Evolutionary conservation across 306 rosid genomes (phyloP).

Genomic region (Vigna mungo): DNA sequence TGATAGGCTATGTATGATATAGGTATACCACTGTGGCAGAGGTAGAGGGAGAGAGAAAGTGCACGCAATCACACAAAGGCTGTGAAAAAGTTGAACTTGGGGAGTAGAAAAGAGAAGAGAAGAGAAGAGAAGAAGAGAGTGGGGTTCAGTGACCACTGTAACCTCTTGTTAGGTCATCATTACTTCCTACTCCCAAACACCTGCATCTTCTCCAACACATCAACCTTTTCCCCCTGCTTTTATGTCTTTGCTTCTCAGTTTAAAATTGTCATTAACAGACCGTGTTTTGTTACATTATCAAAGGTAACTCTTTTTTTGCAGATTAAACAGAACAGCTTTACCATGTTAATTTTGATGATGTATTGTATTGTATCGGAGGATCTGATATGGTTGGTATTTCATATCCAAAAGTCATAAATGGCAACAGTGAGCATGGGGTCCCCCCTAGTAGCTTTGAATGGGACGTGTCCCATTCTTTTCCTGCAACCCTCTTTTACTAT

Average conservation of each 20-base stretch:
- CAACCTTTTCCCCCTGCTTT: not conserved
- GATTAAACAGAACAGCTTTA: no score
- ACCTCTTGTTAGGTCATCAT: slow-evolving; percentile 48
- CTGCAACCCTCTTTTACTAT: slow-evolving; percentile 22
- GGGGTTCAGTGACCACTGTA: slow-evolving; percentile 29
- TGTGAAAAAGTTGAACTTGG: slow-evolving; percentile 38
- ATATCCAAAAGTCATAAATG: slow-evolving; percentile 41
- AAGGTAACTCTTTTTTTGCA: no score
- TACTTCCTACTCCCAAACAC: slow-evolving; percentile 47
- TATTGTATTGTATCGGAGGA: slow-evolving; percentile 17
- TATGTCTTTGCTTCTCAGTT: no score
- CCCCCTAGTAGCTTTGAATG: slow-evolving; percentile 17
- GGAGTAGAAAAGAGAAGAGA: not conserved
- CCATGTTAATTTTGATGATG: no score
- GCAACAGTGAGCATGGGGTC: slow-evolving; percentile 35
- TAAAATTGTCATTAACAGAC: no score
- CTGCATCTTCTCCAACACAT: slow-evolving; percentile 46
- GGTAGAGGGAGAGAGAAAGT: not conserved
- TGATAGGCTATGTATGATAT: not conserved
- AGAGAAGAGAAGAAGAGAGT: not conserved
- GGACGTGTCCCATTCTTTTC: slow-evolving; percentile 36
- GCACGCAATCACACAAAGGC: slow-evolving; percentile 61
- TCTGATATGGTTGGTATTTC: slow-evolving; percentile 22
- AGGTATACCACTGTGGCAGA: not conserved
- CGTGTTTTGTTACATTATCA: no score